Percentiles rank a stretch among this genome's conserved stretches.
Conservation (phyloP, 1,284 basidiomycete species). For the Polyporus tsugae region DNA sequence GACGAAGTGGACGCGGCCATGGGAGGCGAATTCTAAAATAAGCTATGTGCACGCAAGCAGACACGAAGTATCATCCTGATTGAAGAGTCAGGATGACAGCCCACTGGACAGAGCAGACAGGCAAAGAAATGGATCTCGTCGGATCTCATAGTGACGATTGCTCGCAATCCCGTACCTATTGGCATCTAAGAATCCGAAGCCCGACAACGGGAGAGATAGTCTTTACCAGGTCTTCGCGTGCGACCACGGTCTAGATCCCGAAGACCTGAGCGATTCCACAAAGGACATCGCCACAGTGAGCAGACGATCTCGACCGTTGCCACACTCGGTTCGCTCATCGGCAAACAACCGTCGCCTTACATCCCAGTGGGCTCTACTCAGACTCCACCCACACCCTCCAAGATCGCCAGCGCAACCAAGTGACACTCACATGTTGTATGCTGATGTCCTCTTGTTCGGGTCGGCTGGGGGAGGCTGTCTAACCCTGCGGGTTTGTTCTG, state of each 20-base stretch:
- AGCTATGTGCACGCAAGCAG: not conserved
- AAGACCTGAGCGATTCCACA: not conserved
- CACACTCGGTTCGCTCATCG: not conserved
- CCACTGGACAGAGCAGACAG: not conserved
- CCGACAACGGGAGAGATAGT: not conserved
- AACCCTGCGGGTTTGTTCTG: slow-evolving; percentile 48
- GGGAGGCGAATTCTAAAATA: not conserved
- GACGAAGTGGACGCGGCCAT: not conserved
- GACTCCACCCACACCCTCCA: not conserved
- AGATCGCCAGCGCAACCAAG: not conserved
- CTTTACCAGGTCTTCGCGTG: not conserved
- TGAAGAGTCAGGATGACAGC: not conserved
- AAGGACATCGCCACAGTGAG: not conserved
- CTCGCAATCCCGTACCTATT: not conserved
- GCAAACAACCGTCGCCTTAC: slow-evolving; percentile 14
- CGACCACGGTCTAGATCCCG: too few relatives aligned
- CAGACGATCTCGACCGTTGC: not conserved
- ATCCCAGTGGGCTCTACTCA: slow-evolving; percentile 11
- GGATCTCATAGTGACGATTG: not conserved
- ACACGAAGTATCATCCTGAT: not conserved
- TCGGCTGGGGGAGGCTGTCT: slow-evolving; percentile 50
- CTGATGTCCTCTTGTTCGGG: slow-evolving; percentile 58
- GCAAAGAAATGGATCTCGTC: not conserved
- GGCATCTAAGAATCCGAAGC: not conserved
- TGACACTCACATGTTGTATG: slow-evolving; percentile 69